Evolutionary conservation across 176 grass and related monocot species (phyloP).

Genomic region (Rhipidocladum racemiflorum): DNA sequence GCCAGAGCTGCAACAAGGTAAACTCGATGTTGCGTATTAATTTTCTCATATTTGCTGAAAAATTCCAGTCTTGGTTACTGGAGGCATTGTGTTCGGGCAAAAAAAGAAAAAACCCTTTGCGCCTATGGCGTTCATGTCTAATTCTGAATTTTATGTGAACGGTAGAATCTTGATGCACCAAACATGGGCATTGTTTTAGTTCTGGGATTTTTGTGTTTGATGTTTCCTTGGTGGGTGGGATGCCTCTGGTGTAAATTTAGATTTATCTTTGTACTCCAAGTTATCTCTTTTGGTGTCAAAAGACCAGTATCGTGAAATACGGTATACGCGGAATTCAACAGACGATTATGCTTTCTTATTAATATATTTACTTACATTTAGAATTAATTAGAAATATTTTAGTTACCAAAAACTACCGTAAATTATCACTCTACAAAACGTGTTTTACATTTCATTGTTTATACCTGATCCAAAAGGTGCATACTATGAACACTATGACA

Average conservation of each 20-base stretch:
- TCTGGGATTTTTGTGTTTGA: neutral
- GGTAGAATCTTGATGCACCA: neutral
- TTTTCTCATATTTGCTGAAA: neutral
- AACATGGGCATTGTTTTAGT: neutral
- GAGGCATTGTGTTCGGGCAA: neutral
- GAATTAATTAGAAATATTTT: too few relatives aligned
- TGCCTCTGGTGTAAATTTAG: neutral
- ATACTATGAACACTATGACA: too few relatives aligned
- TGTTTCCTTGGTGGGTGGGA: neutral
- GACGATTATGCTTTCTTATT: too few relatives aligned
- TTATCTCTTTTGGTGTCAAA: neutral
- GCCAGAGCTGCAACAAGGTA: conserved; percentile 85
- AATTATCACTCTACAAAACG: too few relatives aligned
- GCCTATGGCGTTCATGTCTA: neutral
- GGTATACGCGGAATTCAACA: too few relatives aligned
- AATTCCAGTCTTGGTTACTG: neutral
- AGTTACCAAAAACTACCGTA: too few relatives aligned
- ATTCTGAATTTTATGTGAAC: neutral
- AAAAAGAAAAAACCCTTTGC: neutral
- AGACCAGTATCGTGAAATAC: too few relatives aligned
- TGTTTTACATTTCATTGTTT: too few relatives aligned
- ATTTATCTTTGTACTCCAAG: neutral
- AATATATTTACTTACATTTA: too few relatives aligned
- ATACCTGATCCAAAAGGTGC: too few relatives aligned
- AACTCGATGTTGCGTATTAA: neutral